Evolutionary conservation across 148 eudicot species (phyloP).

Genomic region (Cornus controversa): DNA sequence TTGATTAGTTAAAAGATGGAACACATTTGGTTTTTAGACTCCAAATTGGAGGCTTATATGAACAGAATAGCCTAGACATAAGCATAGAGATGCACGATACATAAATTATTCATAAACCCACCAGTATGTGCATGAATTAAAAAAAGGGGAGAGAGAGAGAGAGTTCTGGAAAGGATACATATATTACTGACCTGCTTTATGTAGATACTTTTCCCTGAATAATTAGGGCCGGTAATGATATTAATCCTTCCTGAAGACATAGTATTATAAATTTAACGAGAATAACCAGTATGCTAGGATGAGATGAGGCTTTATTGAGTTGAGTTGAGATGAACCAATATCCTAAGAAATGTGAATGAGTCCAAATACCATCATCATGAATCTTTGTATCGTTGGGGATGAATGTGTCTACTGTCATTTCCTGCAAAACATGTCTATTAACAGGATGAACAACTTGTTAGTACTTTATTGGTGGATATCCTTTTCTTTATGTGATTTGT

Average conservation of each 20-base stretch:
- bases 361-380: conserved; percentile 53
- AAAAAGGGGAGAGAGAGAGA: neutral
- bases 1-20: too few relatives aligned
- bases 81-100: neutral
- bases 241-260: conserved; percentile 72
- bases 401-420: conserved; percentile 95
- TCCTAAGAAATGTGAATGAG: conserved; percentile 9
- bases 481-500: neutral
- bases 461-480: neutral
- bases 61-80: too few relatives aligned
- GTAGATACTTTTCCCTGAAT: conserved; percentile 97
- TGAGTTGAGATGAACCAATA: conserved; percentile 12
- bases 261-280: conserved; percentile 6
- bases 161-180: conserved; percentile 1
- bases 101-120: neutral
- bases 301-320: neutral
- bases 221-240: conserved; percentile 95
- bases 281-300: neutral
- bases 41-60: too few relatives aligned
- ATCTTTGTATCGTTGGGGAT: conserved; percentile 93
- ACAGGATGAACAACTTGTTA: conserved; percentile 16
- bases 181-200: conserved; percentile 74
- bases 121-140: neutral
- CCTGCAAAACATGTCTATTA: conserved; percentile 94
- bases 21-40: too few relatives aligned